Evolutionary conservation across 176 grass and related monocot genomes (phyloP).

Genomic region (Carex parvula): DNA sequence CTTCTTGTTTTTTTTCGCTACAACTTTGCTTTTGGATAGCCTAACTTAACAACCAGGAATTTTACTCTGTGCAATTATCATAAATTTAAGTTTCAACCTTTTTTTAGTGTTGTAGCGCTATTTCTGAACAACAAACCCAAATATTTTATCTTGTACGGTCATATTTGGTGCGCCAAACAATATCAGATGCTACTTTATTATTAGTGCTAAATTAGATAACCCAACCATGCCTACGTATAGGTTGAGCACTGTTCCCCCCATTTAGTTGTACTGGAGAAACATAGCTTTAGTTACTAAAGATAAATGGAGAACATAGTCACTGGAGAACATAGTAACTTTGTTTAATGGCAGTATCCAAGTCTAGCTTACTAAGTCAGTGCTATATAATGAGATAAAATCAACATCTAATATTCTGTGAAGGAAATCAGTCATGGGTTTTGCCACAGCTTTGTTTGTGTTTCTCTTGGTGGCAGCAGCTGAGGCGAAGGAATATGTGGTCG

Average conservation of each 20-base stretch:
- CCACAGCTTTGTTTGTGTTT: constrained; percentile 7
- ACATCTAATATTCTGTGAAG: not conserved
- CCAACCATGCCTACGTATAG: constrained; percentile 11
- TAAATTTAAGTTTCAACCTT: not conserved
- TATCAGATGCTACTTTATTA: constrained; percentile 9
- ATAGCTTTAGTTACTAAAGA: not conserved
- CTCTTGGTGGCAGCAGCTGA: constrained; percentile 24
- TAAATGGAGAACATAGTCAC: constrained; percentile 13
- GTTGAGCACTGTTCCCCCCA: not conserved
- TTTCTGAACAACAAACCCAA: not conserved
- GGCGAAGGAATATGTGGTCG: constrained; percentile 50
- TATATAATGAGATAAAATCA: constrained; percentile 18
- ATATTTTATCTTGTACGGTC: not conserved
- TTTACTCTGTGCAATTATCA: not conserved
- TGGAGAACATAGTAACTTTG: constrained; percentile 14
- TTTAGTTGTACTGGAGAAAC: not conserved
- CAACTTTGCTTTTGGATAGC: constrained; percentile 1
- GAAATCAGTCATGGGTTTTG: constrained; percentile 15
- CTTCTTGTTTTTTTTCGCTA: not conserved
- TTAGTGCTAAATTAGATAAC: constrained; percentile 22
- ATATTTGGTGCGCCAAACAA: constrained; percentile 22
- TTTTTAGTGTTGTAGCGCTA: not conserved
- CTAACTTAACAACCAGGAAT: constrained; percentile 23
- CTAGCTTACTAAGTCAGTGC: not conserved
- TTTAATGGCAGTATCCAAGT: not conserved